These are phyloP conservation scores for Candida glucosophila DNA, from an alignment of 1,139 yeast species.

Conservation along the genomic window DNA sequence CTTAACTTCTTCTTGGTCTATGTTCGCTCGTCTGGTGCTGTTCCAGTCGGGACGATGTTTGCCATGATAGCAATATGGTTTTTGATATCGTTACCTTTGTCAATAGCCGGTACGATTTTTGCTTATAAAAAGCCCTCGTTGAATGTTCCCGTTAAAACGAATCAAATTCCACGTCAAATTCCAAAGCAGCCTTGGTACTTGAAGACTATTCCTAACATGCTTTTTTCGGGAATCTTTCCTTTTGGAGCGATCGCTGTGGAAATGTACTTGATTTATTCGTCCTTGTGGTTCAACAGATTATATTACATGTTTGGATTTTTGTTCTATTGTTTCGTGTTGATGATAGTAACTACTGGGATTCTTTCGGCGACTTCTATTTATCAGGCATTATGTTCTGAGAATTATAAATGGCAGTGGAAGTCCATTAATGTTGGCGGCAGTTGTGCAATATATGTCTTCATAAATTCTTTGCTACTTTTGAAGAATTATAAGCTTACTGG, in stretches of 20 bases:
- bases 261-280: conserved; percentile 78
- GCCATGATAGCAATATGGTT: conserved; percentile 84
- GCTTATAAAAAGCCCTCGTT: conserved; percentile 61
- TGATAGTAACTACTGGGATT: conserved; percentile 74
- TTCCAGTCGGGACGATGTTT: conserved; percentile 83
- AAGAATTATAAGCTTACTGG: conserved; percentile 63
- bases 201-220: conserved; percentile 54
- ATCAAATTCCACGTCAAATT: conserved; percentile 92
- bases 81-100: conserved; percentile 73
- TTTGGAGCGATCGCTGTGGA: conserved; percentile 94
- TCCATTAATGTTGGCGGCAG: conserved; percentile 86
- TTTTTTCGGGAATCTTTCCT: conserved; percentile 86
- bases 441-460: conserved; percentile 72
- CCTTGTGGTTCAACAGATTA: conserved; percentile 90
- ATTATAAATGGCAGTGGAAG: conserved; percentile 98
- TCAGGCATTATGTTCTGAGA: conserved; percentile 80
- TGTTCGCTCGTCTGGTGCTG: conserved; percentile 86
- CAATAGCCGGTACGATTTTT: conserved; percentile 69
- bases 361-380: conserved; percentile 77
- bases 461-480: conserved; percentile 73
- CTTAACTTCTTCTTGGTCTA: conserved; percentile 77
- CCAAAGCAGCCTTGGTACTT: conserved; percentile 87
- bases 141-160: conserved; percentile 73
- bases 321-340: conserved; percentile 75
- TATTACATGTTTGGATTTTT: conserved; percentile 97